A percentile compares a stretch with the other conserved stretches of the same genome.
Evolutionary conservation across 2,329 filamentous ascomycete genomes (phyloP).

Genomic region (Paecilomyces fulvus): DNA sequence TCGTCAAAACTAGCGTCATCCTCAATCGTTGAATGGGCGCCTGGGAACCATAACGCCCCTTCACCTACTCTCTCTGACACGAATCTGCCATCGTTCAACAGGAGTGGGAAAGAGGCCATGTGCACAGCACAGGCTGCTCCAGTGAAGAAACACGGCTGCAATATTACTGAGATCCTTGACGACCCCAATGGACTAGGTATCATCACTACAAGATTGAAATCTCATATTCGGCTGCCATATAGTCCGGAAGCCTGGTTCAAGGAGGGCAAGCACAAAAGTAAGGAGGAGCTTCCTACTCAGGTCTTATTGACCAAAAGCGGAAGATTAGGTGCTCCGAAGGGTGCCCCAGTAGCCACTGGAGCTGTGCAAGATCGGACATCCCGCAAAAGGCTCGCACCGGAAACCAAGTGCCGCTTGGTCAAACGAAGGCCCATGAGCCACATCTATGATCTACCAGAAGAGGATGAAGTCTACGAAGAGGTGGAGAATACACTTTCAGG

Average conservation of each 20-base stretch:
- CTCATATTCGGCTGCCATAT: conserved; percentile 3
- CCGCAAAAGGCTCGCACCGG: neutral
- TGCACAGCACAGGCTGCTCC: neutral
- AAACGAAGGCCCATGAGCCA: neutral
- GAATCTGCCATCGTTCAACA: conserved; percentile 14
- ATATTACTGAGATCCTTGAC: neutral
- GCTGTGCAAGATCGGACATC: neutral
- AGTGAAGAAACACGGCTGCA: neutral
- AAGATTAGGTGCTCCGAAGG: neutral
- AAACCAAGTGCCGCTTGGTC: neutral
- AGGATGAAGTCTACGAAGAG: conserved; percentile 15
- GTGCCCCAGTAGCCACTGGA: neutral
- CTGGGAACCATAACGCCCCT: neutral
- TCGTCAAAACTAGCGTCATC: neutral
- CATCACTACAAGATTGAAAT: neutral
- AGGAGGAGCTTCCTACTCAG: neutral
- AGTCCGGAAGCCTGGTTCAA: conserved; percentile 5
- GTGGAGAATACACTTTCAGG: conserved; percentile 12
- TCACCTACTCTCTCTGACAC: conserved; percentile 18
- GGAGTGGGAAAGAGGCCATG: neutral
- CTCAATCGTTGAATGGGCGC: neutral
- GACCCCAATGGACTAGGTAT: neutral
- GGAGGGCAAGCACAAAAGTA: neutral
- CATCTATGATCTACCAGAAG: neutral
- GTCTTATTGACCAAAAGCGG: neutral